Base-by-base conservation (phyloP, 164 flowering plant species). In the Magnolia sinica region DNA sequence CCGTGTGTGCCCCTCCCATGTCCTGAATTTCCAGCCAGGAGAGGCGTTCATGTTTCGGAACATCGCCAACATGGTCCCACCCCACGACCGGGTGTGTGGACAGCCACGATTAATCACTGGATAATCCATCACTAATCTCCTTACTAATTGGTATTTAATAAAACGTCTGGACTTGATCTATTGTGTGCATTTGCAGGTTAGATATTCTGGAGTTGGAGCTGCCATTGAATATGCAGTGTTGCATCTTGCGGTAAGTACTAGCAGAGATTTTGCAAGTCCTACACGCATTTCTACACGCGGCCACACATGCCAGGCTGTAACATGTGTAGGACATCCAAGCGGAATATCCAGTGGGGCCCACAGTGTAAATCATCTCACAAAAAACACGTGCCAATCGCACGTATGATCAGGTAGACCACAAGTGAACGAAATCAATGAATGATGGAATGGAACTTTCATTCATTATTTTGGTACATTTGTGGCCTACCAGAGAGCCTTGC, bases 11-110 rank as follows among this genome's bases (percentile, higher is more conserved):
- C 97, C 98, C 3, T 93, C 98, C 0, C 91, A 91, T 58, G 79
- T 93, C 63, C 86, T 95, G 51, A 76, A 88, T 52, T 88, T 95
- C 78, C 93, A 91, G 75, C 98, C 93, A 0, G 98, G 98, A 67
- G 97, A 95, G 83, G 98, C 98, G 19, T 95, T 95, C 77, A 50
- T 91, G 80, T 89, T 88, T 70, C 86, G 98, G 2, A 95, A 92
- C 88, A 84, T 95, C 20, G 98, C 98, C 24, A 92, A 91, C 88
- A 87, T 95, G 92, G 96, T 95, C 37, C 98, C 98, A 2, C 80
- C 93, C 1, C 92, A 73, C 77, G 90, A 89, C 72, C 71, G 84
- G 97, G 98, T 92, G 0, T 0, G 8, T 20, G 8, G 3, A 20
- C 67, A 1, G 18, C 4, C 20, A 19, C 1, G 10, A 19, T 18